These are phyloP conservation scores for rapeseed (Brassica napus) DNA, from an alignment of 345 rosid genomes.

Conservation along the genomic window Da-Ae NC_063435.1:23002501-23003000, in stretches of 20 bases:
- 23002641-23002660: constrained; percentile 93
- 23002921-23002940: constrained; percentile 99
- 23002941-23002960: constrained; percentile 38
- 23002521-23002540: background rate
- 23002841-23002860: constrained; percentile 68
- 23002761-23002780: constrained; percentile 51
- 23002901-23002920: constrained; percentile 96
- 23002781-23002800: constrained; percentile 6
- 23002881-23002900: constrained; percentile 99
- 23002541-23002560: background rate
- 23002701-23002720: constrained; percentile 96
- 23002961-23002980: background rate
- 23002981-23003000: background rate
- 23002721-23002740: constrained; percentile 98
- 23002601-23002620: constrained; percentile 78
- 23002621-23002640: constrained; percentile 82
- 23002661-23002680: constrained; percentile 84
- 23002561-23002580: constrained; percentile 17
- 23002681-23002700: constrained; percentile 79
- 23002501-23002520: constrained; percentile 66
- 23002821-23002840: constrained; percentile 5
- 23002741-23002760: constrained; percentile 95
- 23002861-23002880: constrained; percentile 99
- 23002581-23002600: constrained; percentile 90
- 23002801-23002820: constrained; percentile 4